Percentiles rank a stretch among this genome's conserved stretches.
Evolutionary conservation across 2,329 filamentous ascomycete species (phyloP).

Genomic region (Cadophora malorum): DNA sequence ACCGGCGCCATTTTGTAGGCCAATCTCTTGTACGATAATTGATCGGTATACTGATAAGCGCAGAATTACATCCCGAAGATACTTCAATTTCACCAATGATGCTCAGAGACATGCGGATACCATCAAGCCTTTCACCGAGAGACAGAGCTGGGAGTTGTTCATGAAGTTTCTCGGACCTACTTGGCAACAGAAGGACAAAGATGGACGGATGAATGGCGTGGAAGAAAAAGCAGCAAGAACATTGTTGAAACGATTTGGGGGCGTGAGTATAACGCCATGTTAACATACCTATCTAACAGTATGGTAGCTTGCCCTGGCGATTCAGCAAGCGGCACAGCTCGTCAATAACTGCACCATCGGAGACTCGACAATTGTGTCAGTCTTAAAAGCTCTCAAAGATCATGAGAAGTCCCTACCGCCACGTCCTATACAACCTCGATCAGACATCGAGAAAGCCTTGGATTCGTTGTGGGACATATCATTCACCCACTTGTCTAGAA

Average conservation of each 20-base stretch:
- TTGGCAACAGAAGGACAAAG: slow-evolving; percentile 4
- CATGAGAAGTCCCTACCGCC: slow-evolving; percentile 23
- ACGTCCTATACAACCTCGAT: slow-evolving; percentile 20
- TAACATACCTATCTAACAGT: too few species aligned
- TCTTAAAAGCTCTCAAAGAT: slow-evolving; percentile 28
- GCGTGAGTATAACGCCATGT: too few species aligned
- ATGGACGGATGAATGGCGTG: too few species aligned
- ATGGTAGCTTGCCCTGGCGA: slow-evolving; percentile 31
- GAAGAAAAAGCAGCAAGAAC: not conserved
- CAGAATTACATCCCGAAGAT: slow-evolving; percentile 38
- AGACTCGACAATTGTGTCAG: slow-evolving; percentile 24
- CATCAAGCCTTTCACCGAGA: slow-evolving; percentile 33
- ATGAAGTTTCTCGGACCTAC: slow-evolving; percentile 32
- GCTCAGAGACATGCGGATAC: slow-evolving; percentile 32
- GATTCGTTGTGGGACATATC: slow-evolving; percentile 35
- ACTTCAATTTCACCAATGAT: slow-evolving; percentile 41
- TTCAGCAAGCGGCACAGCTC: slow-evolving; percentile 30
- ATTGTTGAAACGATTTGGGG: too few species aligned
- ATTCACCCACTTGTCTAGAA: slow-evolving; percentile 27
- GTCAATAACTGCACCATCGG: slow-evolving; percentile 26
- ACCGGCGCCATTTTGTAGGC: slow-evolving; percentile 34
- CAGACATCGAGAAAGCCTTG: slow-evolving; percentile 23
- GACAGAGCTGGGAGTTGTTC: slow-evolving; percentile 35
- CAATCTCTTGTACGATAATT: too few species aligned
- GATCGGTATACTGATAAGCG: too few species aligned